phyloP scores from a whole-genome alignment of 2,329 filamentous ascomycete species.

The Botrytis fabae region DNA sequence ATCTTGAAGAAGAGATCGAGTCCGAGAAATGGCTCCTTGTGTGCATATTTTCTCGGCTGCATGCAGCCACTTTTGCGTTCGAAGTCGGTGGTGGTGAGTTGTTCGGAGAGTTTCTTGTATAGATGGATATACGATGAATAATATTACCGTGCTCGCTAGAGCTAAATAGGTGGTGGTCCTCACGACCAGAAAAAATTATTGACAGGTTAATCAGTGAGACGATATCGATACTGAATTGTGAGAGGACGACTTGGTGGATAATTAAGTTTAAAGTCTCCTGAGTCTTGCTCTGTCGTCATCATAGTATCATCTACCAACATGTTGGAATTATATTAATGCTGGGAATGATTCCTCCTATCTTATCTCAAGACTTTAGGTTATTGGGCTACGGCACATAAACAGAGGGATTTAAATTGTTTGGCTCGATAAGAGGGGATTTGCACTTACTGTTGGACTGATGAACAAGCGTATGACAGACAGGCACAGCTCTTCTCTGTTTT shows the following conservation, averaged over 20 bases:
- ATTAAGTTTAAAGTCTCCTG: not conserved
- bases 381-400: not conserved
- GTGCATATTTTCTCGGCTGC: not conserved
- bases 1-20: not conserved
- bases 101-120: not conserved
- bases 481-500: not conserved
- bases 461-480: not conserved
- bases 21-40: not conserved
- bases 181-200: not conserved
- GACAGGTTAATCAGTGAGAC: not conserved
- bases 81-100: not conserved
- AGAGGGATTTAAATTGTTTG: not conserved
- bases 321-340: not conserved
- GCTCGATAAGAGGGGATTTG: no score
- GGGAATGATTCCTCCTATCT: not conserved
- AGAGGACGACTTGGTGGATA: not conserved
- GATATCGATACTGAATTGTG: not conserved
- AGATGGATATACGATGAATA: not conserved
- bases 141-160: not conserved
- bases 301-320: not conserved
- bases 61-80: not conserved
- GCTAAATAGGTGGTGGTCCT: not conserved
- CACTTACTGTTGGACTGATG: not conserved
- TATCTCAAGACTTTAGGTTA: not conserved
- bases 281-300: not conserved